Base-by-base conservation (phyloP, 768 basidiomycete genomes). In the Cyclocybe cylindracea region DNA sequence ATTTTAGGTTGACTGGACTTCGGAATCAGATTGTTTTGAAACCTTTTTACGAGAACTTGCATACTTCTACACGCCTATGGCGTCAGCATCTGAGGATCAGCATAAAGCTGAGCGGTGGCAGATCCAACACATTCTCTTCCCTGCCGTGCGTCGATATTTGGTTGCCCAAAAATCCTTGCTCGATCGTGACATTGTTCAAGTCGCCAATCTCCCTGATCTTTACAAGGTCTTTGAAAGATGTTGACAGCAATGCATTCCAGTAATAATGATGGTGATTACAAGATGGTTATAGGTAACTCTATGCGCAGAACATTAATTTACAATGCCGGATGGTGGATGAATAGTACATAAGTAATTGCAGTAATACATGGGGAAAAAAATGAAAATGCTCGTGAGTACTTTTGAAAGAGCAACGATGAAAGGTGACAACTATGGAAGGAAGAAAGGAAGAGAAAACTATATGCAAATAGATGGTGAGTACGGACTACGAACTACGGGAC, bases 141-240 rank as follows among this genome's bases (percentile, higher is more conserved):
- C 94, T 5, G 83, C 87, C 0, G 82, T 94, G 74, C 81, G 91
- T 51, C 80, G 83, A 47, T 89, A 96, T 67, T 71, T 96, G 10
- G 66, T 72, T 5, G 82, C 85, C 40, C 93, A 78, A 6, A 87
- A 80, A 65, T 80, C 79, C 2, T 72, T 87, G 52, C 75, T 87
- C 44, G 89, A 86, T 57, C 64, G 71, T 24, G 90, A 92, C 61
- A 84, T 98, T 4, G 84, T 92, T 2, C 91, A 95, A 69, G 83
- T 96, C 14, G 94, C 97, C 8, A 89, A 83, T 66, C 70, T 98
- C 39, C 94, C 94, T 1, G 93, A 95, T 56, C 73, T 99, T 47
- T 99, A 97, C 68, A 86, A 89, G 55, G 90, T 98, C 0, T 99
- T 98, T 62, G 95, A 98, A 70, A 72, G 95, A 56, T 98, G 95